phyloP scores from a whole-genome alignment of 257 asterid species.

The Vinca minor region DNA sequence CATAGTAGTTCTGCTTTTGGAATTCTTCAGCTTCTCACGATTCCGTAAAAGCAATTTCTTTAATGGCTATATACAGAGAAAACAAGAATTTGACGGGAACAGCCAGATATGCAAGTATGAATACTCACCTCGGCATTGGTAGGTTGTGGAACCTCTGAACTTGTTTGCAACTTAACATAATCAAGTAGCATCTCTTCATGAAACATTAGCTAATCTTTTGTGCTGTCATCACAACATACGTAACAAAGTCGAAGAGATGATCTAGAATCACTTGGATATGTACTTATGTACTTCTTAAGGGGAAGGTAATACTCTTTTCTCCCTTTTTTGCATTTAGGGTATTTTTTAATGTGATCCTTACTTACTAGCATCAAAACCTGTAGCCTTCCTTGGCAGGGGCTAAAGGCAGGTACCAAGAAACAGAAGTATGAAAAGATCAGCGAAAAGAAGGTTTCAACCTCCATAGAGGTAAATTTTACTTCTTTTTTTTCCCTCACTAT shows the following conservation, averaged over 20 bases:
- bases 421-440: slow-evolving; percentile 83
- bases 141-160: slow-evolving; percentile 15
- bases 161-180: slow-evolving; percentile 14
- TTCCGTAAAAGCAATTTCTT: not conserved
- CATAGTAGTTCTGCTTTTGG: not conserved
- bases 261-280: slow-evolving; percentile 90
- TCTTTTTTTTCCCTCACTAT: too few species aligned
- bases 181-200: not conserved
- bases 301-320: slow-evolving; percentile 56
- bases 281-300: slow-evolving; percentile 81
- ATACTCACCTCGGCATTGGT: slow-evolving; percentile 92
- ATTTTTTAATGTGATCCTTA: slow-evolving; percentile 6
- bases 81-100: slow-evolving; percentile 88
- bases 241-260: slow-evolving; percentile 98
- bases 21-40: not conserved
- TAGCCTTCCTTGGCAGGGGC: slow-evolving; percentile 97
- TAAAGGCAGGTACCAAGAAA: slow-evolving; percentile 88
- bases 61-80: slow-evolving; percentile 46
- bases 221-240: slow-evolving; percentile 25
- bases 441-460: slow-evolving; percentile 82
- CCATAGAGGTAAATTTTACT: slow-evolving; percentile 56
- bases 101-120: slow-evolving; percentile 93
- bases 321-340: not conserved
- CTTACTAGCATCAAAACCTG: slow-evolving; percentile 25
- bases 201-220: slow-evolving; percentile 18